Evolutionary conservation across 352 stramenopile genomes (phyloP), one percentile per base, ranked within the genome.

Genomic region (Phytopythium cucurbitacearum): DNA sequence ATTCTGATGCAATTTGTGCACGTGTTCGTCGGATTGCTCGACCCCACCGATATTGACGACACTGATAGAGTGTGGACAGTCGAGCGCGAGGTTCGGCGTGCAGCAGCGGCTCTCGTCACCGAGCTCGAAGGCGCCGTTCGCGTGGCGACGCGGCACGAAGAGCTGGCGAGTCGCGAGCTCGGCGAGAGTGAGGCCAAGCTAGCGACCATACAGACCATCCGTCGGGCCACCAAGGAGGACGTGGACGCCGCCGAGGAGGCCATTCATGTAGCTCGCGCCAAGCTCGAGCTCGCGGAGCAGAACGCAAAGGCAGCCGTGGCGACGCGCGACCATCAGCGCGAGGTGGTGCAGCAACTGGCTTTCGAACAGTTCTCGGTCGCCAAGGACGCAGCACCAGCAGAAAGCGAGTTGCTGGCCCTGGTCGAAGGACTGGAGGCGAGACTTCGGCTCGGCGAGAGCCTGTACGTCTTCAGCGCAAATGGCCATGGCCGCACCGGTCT

Each of bases 401-500:
- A 28, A 28, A 28, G 21, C 21, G 34, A 57, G 10, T 15, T 87
- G 6, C 48, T 72, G 7, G 5, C 32, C 15, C 44, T 86, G 13
- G 10, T 63, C 5, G 7, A 64, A 10, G 47, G 63, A 16, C 48
- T 91, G 8, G 84, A 94, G 52, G 52, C 64, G 6, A 62, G 65
- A 4, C 55, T 94, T 16, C 80, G 81, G 33, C 53, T 41, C 0
- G 62, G 68, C 6, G 67, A 85, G 45, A 84, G 73, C 46, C n/a
- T 94, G 10, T 92, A 87, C 53, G 51, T 90, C 2, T 94, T 94
- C 59, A 91, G 80, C 58, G 65, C 64, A 40, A 59, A 80, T 7
- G 81, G 81, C n/a, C 80, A 82, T 28, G 81, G 80, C 5, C 80
- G 81, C 13, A 89, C 84, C 12, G 81, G 80, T 5, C 57, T 92